Conservation (phyloP, 73 alveolate species). For the Loxodes magnus region DNA sequence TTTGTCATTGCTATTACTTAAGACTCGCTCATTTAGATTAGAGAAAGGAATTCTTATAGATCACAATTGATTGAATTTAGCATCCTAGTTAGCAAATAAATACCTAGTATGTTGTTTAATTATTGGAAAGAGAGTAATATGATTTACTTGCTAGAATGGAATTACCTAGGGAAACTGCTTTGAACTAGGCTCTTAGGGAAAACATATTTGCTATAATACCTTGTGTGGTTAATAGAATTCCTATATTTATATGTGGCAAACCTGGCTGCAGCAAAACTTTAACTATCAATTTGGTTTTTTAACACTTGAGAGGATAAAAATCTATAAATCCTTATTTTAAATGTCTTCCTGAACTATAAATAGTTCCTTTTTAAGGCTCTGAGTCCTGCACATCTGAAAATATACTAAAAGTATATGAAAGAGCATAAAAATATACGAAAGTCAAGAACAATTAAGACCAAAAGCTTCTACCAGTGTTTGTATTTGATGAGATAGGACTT, state of each 20-base stretch:
- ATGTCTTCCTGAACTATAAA: constrained; percentile 5
- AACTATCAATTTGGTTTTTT: constrained; percentile 18
- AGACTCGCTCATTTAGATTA: constrained; percentile 16
- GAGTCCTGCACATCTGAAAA: constrained; percentile 7
- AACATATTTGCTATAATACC: constrained; percentile 35
- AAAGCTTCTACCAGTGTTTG: constrained; percentile 9
- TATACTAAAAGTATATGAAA: constrained; percentile 11
- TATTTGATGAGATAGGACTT: constrained; percentile 19
- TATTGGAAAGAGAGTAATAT: constrained; percentile 35
- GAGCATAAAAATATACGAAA: constrained; percentile 1
- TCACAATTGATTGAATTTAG: neutral
- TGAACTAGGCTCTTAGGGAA: constrained; percentile 40
- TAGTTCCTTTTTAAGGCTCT: constrained; percentile 3
- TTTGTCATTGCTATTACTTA: constrained; percentile 41
- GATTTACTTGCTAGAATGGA: constrained; percentile 25
- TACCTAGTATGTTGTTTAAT: constrained; percentile 11
- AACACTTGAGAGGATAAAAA: constrained; percentile 30
- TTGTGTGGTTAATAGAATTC: constrained; percentile 33
- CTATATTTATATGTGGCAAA: constrained; percentile 52
- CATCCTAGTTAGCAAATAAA: constrained; percentile 8
- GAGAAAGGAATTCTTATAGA: constrained; percentile 16
- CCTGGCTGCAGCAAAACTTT: constrained; percentile 58
- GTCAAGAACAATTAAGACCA: neutral
- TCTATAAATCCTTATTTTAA: neutral
- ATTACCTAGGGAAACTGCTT: constrained; percentile 21